Evolutionary conservation across 2,329 filamentous ascomycete species (phyloP), one percentile per base, ranked within the genome.

Genomic region (Salinomyces thailandicus): DNA sequence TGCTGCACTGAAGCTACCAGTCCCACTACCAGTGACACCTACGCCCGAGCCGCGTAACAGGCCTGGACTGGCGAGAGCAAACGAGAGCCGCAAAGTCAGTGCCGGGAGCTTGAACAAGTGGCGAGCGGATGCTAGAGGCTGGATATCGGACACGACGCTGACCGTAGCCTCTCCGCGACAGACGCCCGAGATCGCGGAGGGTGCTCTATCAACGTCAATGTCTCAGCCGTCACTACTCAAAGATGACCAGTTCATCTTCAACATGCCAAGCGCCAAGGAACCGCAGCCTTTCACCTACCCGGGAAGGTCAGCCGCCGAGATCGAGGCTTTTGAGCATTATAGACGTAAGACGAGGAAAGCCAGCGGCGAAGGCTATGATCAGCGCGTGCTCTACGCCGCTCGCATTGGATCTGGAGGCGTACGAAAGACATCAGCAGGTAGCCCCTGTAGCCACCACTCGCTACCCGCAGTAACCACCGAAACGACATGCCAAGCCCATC

Each of bases 191-290:
- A 33, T 8, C 18, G 40, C 37, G 8, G 39, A 37, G 14, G 41
- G 41, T 16, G 34, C 32, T 20, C 20, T 37, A 13, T 5, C 24
- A 9, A 18, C 11, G 18, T 19, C 16, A 22, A 32, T 19, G 31
- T 12, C 26, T 13, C 22, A 24, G 15, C 30, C 20, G 14, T n/a
- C n/a, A n/a, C 12, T 16, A 11, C 8, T 37, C n/a, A n/a, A n/a
- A 12, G 49, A 50, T 13, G 54, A 58, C 33, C 42, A 44, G 11
- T 54, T 57, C 35, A 40, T 58, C 7, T 41, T 57, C 6, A 45
- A 51, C 30, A 59, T 58, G 56, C 56, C 55, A n/a, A 53, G 53
- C 4, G 55, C 55, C 18, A 42, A 41, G 12, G 52, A 59, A 31
- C 56, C 54, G 22, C 56, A 58, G 33, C 55, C 56, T 13, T 58